phyloP scores from a whole-genome alignment of 768 basidiomycete genomes.

The Leccinum pellstonianum region DNA sequence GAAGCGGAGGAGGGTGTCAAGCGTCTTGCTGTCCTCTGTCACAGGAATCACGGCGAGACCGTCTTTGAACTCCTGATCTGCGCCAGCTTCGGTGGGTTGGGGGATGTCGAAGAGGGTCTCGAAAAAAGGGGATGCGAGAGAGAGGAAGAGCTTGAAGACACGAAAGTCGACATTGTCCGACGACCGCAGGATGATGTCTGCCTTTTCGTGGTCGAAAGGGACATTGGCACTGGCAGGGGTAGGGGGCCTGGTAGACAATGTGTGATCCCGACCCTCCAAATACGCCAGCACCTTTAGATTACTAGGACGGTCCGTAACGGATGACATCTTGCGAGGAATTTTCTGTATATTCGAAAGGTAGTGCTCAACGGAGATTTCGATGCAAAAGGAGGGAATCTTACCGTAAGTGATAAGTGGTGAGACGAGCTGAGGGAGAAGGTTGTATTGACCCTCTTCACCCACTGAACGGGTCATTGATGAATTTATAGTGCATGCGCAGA shows the following conservation, averaged over 20 bases:
- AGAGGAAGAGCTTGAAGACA: background rate
- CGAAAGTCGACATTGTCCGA: background rate
- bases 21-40: background rate
- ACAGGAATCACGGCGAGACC: background rate
- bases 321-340: background rate
- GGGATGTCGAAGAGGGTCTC: background rate
- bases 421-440: background rate
- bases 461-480: background rate
- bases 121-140: background rate
- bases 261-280: background rate
- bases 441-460: background rate
- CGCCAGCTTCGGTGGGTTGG: background rate
- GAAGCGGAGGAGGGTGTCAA: conserved; percentile 15
- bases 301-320: no score
- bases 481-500: background rate
- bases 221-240: background rate
- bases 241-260: background rate
- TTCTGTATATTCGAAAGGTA: background rate
- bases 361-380: background rate
- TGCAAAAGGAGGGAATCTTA: background rate
- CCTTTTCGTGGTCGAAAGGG: background rate
- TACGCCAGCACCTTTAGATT: no score
- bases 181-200: background rate
- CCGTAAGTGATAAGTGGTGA: background rate
- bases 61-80: background rate